Percentiles rank a stretch among this genome's conserved stretches.
Conservation (phyloP, 1,139 yeast genomes). For the Pichia sp. region DNA sequence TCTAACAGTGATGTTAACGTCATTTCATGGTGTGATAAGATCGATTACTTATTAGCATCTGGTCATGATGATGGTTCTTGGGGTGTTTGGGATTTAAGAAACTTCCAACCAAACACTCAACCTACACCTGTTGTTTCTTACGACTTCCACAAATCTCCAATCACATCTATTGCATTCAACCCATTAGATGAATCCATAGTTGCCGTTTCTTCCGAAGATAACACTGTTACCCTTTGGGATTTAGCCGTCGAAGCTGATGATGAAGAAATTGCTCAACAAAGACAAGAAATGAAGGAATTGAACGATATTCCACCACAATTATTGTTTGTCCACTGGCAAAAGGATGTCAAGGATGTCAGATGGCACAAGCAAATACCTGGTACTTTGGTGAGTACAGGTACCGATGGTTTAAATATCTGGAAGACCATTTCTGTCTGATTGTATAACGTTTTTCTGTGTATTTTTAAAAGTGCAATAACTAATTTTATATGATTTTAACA, state of each 20-base stretch:
- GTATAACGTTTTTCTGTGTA: background rate
- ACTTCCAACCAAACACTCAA: conserved; percentile 55
- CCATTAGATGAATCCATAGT: conserved; percentile 94
- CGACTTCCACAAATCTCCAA: conserved; percentile 91
- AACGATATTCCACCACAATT: conserved; percentile 95
- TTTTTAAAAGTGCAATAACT: background rate
- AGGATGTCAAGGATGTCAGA: conserved; percentile 94
- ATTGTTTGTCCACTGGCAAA: conserved; percentile 97
- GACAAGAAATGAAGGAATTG: conserved; percentile 69
- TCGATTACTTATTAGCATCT: conserved; percentile 83
- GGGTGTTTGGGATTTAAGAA: conserved; percentile 98
- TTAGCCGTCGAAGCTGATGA: conserved; percentile 96
- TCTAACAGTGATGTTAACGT: conserved; percentile 90
- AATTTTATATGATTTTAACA: background rate
- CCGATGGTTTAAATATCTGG: conserved; percentile 94
- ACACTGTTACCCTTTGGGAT: conserved; percentile 97
- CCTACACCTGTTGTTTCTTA: conserved; percentile 80
- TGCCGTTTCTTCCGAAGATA: conserved; percentile 95
- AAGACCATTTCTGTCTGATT: conserved; percentile 86
- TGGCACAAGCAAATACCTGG: conserved; percentile 99
- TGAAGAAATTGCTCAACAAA: conserved; percentile 84
- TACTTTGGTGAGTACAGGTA: conserved; percentile 89
- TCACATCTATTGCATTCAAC: conserved; percentile 91
- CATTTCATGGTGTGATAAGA: conserved; percentile 91
- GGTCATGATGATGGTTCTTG: conserved; percentile 98